Conservation (phyloP, 257 asterid genomes). For the Leptodermis oblonga region DNA sequence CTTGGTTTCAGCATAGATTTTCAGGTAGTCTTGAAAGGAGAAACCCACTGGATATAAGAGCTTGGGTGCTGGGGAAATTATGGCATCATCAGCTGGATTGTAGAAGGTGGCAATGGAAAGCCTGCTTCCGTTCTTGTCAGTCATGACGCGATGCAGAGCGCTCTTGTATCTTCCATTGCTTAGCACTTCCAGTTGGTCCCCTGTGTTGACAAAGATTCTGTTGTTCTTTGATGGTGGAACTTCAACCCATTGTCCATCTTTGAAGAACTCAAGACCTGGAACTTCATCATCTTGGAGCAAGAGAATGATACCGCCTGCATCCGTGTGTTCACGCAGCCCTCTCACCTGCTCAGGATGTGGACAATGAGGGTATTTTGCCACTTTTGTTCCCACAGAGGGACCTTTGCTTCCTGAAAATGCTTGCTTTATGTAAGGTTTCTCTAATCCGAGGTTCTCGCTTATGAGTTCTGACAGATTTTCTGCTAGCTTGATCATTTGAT, state of each 20-base stretch:
- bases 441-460: slow-evolving; percentile 70
- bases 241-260: slow-evolving; percentile 77
- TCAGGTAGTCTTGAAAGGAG: slow-evolving; percentile 64
- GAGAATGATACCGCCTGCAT: slow-evolving; percentile 88
- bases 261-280: slow-evolving; percentile 79
- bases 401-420: slow-evolving; percentile 61
- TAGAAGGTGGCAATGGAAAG: slow-evolving; percentile 89
- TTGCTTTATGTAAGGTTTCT: slow-evolving; percentile 52
- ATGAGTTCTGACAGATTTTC: slow-evolving; percentile 67
- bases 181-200: slow-evolving; percentile 73
- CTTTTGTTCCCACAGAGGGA: slow-evolving; percentile 75
- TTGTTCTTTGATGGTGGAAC: slow-evolving; percentile 80
- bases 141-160: slow-evolving; percentile 66
- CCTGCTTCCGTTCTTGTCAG: slow-evolving; percentile 62
- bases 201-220: slow-evolving; percentile 64
- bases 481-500: slow-evolving; percentile 55
- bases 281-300: slow-evolving; percentile 84
- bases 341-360: slow-evolving; percentile 59
- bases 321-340: slow-evolving; percentile 90
- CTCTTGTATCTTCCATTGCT: slow-evolving; percentile 83
- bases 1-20: slow-evolving; percentile 54
- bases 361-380: slow-evolving; percentile 74
- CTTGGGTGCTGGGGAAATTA: slow-evolving; percentile 67
- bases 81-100: slow-evolving; percentile 73
- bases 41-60: slow-evolving; percentile 49